Evolutionary conservation across 495 filamentous ascomycete genomes (phyloP), one percentile per base, ranked within the genome.

Genomic region (Hypoxylon perforatum): DNA sequence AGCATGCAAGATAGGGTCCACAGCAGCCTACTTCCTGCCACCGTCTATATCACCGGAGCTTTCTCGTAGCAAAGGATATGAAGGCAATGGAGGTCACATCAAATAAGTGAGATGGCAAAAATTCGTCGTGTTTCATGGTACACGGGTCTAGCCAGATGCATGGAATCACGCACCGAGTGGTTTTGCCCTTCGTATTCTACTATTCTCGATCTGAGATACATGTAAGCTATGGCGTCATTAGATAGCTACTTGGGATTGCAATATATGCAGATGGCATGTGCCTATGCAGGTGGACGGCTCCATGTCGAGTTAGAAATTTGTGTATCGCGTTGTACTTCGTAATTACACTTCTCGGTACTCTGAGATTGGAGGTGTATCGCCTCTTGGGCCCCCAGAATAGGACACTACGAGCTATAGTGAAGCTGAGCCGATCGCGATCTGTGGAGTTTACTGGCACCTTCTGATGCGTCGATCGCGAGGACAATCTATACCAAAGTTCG

Each of bases 1-100:
- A 44, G 39, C 25, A 60, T 63, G 65, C 65, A 56, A 60, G 65
- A 60, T 60, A 63, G 23, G 54, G 58, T 49, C 39, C 48, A 49
- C 59, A 55, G 59, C 41, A 54, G 58, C 65, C 58, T 61, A 52
- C 48, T 57, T 42, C 52, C 55, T 68, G 36, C 54, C 42, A 44
- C 54, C 38, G 50, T 36, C 25, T n/a, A n/a, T n/a, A n/a, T n/a
- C n/a, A n/a, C n/a, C n/a, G n/a, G n/a, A n/a, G n/a, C 57, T 45
- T 59, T 17, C 38, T 25, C 30, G 3, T 28, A 3, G 25, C 12
- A 25, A 47, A n/a, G 22, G 25, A 21, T 28, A 18, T 9, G 14
- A 28, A 44, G 35, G 38, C 44, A 17, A 35, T 41, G 46, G 45
- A 22, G 19, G 8, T 33, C 18, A 17, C 58, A 42, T 12, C 38